Conservation (phyloP, 1,284 basidiomycete species). For the Chondrostereum purpureum region DNA sequence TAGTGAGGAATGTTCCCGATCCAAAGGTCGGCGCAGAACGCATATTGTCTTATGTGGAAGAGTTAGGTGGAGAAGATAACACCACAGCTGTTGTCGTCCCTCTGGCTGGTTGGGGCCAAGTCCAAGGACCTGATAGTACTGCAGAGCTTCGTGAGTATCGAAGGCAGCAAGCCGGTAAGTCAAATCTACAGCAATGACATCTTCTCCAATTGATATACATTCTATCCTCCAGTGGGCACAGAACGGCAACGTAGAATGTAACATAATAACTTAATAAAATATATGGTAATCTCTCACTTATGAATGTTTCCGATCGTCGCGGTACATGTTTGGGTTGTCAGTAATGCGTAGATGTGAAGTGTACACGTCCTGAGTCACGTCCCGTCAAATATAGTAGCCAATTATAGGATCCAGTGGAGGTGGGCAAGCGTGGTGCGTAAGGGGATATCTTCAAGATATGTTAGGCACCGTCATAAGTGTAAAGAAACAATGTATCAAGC, state of each 20-base stretch:
- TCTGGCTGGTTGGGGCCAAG: slow-evolving; percentile 85
- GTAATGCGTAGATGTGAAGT: too few relatives aligned
- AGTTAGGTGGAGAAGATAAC: slow-evolving; percentile 89
- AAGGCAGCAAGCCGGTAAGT: slow-evolving; percentile 59
- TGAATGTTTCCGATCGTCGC: too few relatives aligned
- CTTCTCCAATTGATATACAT: slow-evolving; percentile 7
- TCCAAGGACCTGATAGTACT: slow-evolving; percentile 75
- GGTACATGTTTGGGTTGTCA: too few relatives aligned
- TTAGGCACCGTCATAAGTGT: too few relatives aligned
- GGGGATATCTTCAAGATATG: too few relatives aligned
- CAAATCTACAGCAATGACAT: slow-evolving; percentile 3
- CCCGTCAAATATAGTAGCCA: too few relatives aligned
- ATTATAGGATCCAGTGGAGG: too few relatives aligned
- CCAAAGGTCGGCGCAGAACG: slow-evolving; percentile 78
- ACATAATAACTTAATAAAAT: too few relatives aligned
- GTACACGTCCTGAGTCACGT: too few relatives aligned
- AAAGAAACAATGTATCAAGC: too few relatives aligned
- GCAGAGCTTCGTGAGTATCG: slow-evolving; percentile 78
- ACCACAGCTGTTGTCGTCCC: slow-evolving; percentile 91
- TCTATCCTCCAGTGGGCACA: slow-evolving; percentile 50
- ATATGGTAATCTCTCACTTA: neutral
- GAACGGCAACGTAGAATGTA: slow-evolving; percentile 71
- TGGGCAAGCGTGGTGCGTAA: too few relatives aligned
- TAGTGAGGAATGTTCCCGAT: slow-evolving; percentile 67
- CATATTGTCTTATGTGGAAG: slow-evolving; percentile 86